Percentiles rank a stretch among this genome's conserved stretches.
These are phyloP conservation scores for Melanomma pulvis-pyrius DNA, from an alignment of 495 filamentous ascomycete genomes.

Conservation along the genomic window DNA sequence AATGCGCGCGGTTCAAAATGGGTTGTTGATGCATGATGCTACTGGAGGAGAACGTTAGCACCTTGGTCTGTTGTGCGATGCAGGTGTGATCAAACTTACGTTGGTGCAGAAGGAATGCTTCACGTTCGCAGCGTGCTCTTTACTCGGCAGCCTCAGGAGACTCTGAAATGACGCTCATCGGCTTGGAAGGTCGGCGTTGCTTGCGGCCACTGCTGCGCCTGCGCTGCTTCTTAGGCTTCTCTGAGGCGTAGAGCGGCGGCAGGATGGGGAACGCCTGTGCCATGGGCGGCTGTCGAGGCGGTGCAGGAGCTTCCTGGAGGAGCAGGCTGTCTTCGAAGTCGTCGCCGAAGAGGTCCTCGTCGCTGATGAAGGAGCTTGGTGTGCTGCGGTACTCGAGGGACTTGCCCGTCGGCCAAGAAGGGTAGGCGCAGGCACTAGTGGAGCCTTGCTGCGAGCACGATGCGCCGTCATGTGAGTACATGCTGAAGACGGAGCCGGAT, in stretches of 20 bases:
- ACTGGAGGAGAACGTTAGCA: slow-evolving; percentile 26
- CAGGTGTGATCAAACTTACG: slow-evolving; percentile 37
- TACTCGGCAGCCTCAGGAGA: slow-evolving; percentile 37
- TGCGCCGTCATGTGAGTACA: slow-evolving; percentile 16
- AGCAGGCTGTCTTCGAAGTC: slow-evolving; percentile 36
- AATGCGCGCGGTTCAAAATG: slow-evolving; percentile 21
- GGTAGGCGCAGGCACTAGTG: slow-evolving; percentile 38
- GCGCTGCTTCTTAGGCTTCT: slow-evolving; percentile 42
- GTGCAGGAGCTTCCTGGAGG: slow-evolving; percentile 44
- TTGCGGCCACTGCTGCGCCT: slow-evolving; percentile 39
- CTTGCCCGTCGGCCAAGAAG: slow-evolving; percentile 40
- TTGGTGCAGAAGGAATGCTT: slow-evolving; percentile 4
- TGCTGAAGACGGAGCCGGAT: slow-evolving; percentile 30
- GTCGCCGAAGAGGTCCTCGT: slow-evolving; percentile 47
- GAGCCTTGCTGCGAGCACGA: slow-evolving; percentile 4
- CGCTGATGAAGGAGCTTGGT: slow-evolving; percentile 45
- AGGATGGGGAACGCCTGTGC: slow-evolving; percentile 40
- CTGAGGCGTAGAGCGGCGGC: slow-evolving; percentile 42
- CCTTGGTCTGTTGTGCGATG: slow-evolving; percentile 10
- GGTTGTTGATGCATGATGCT: slow-evolving; percentile 20
- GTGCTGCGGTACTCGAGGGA: slow-evolving; percentile 34
- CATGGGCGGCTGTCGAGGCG: slow-evolving; percentile 40
- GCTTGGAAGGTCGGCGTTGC: slow-evolving; percentile 39
- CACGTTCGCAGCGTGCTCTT: slow-evolving; percentile 6
- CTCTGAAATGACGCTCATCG: slow-evolving; percentile 43